Evolutionary conservation across 176 grass and related monocot genomes (phyloP).

Genomic region (Sorghum bicolor): Sorghum_bicolor_NCBIv3 NC_012871.2:13724001-13724500

Average conservation of each 20-base stretch:
- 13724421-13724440: not conserved
- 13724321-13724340: not conserved
- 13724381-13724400: not conserved
- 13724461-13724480: not conserved
- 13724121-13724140: not conserved
- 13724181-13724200: not conserved
- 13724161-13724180: not conserved
- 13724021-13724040: not conserved
- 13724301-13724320: not conserved
- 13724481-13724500: constrained; percentile 2
- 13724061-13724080: not conserved
- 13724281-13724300: not conserved
- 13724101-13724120: not conserved
- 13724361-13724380: not conserved
- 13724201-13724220: not conserved
- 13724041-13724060: not conserved
- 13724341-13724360: not conserved
- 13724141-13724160: not conserved
- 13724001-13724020: constrained; percentile 14
- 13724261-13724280: not conserved
- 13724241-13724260: constrained; percentile 1
- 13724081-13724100: not conserved
- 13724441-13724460: not conserved
- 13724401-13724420: not conserved
- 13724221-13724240: not conserved